A percentile compares a stretch with the other conserved stretches of the same genome.
Evolutionary conservation across 768 basidiomycete species (phyloP).

Genomic region (Pisolithus microcarpus): DNA sequence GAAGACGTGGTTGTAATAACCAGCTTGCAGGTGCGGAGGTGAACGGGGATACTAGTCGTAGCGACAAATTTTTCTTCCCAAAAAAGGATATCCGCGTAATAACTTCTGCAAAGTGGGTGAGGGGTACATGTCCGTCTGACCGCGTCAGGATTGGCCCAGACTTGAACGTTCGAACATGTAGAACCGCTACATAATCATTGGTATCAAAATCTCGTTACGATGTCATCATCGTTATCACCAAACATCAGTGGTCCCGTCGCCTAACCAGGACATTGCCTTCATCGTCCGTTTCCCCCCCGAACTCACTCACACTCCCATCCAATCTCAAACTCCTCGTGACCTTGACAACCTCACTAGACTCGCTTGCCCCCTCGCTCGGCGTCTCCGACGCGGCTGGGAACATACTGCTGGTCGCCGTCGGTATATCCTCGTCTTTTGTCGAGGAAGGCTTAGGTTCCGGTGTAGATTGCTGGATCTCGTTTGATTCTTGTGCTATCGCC

Average conservation of each 20-base stretch:
- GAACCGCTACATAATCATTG: constrained; percentile 13
- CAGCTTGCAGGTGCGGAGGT: not conserved
- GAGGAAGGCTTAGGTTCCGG: constrained; percentile 7
- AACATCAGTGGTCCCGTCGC: constrained; percentile 35
- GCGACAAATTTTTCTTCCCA: not conserved
- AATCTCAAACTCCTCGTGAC: constrained; percentile 31
- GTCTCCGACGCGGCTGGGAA: constrained; percentile 23
- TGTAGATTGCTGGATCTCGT: constrained; percentile 18
- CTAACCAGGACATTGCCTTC: constrained; percentile 78
- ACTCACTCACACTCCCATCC: constrained; percentile 57
- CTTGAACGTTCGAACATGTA: constrained; percentile 4
- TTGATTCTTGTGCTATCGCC: constrained; percentile 21
- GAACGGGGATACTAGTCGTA: not conserved
- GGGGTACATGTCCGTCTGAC: not conserved
- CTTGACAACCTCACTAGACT: constrained; percentile 17
- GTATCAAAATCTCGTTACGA: constrained; percentile 16
- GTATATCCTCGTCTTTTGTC: constrained; percentile 4
- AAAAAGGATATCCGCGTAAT: too few species aligned
- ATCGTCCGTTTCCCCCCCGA: constrained; percentile 72
- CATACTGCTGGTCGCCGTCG: constrained; percentile 20
- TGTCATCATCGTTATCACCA: constrained; percentile 4
- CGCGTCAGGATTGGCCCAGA: constrained; percentile 2
- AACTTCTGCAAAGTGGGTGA: constrained; percentile 2
- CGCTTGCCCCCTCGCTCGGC: constrained; percentile 19
- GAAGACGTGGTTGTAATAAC: not conserved